Base-by-base conservation (phyloP, 2,329 filamentous ascomycete genomes). In the Xylariaceae sp. region DNA sequence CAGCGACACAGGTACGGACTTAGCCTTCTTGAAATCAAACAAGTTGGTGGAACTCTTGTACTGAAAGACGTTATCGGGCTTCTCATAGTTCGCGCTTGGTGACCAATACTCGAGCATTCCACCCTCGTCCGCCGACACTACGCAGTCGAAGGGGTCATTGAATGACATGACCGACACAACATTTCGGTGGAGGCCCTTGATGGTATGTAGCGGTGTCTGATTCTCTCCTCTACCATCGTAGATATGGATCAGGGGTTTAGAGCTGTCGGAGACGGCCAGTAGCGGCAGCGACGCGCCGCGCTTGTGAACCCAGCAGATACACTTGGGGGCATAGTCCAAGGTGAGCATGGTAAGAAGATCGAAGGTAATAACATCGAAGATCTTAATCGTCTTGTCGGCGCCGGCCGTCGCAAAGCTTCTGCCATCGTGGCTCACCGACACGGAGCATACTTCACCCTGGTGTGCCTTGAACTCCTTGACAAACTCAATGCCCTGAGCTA, bases 81-180 rank as follows among this genome's bases (percentile, higher is more conserved):
- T 97, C 69, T 96, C 91, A 72, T 91, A 97, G 45, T 79, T 86
- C 1, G 84, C 86, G 63, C 83, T 84, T 0, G 94, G 92, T 59
- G 84, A 83, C 94, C 94, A 99, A 76, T 99, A 99, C 74, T 99
- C 94, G 8, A 99, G 73, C 93, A 97, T 97, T 23, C 94, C 93
- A 56, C 85, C 84, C 66, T 93, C 87, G 66, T 99, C 95, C 0
- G 87, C 87, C 1, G 94, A 97, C 5, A 97, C 78, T 1, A 96
- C 92, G 70, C 94, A 99, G 74, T 97, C 88, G 70, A 87, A 96
- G 4, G 82, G 77, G 71, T 91, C 86, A 73, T 97, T 99, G 78
- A 92, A 99, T 0, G 87, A 86, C 83, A 99, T 93, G 23, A 95
- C 76, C 34, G 88, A 85, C 2, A 99, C 89, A 0, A 91, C 85